These are phyloP conservation scores for Paramecium sonneborni DNA, from an alignment of 73 alveolate genomes.

Conservation along the genomic window DNA sequence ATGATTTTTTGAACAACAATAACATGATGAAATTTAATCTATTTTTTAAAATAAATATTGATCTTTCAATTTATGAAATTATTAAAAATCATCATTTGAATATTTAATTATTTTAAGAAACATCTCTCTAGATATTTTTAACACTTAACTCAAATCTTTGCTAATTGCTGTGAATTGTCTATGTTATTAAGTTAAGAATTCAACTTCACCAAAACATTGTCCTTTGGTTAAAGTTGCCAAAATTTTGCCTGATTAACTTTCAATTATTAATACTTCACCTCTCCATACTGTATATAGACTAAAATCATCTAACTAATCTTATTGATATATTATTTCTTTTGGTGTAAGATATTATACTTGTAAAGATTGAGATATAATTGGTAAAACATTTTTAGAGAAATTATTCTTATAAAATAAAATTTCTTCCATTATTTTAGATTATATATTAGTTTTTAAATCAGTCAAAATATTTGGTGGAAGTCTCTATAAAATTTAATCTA, in stretches of 20 bases:
- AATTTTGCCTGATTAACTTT: not conserved
- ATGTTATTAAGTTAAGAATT: not conserved
- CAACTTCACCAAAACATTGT: slow-evolving; percentile 8
- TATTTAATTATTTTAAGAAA: not conserved
- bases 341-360: not conserved
- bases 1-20: not conserved
- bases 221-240: not conserved
- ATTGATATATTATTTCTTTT: slow-evolving; percentile 11
- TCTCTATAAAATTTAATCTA: not conserved
- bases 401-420: not conserved
- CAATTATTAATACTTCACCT: slow-evolving; percentile 10
- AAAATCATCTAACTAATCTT: not conserved
- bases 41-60: not conserved
- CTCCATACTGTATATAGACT: not conserved
- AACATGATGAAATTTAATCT: not conserved
- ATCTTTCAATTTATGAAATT: slow-evolving; percentile 2
- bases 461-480: not conserved
- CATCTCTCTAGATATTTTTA: not conserved
- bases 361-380: not conserved
- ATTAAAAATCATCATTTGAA: not conserved
- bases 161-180: not conserved
- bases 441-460: not conserved
- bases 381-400: not conserved
- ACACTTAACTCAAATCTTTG: not conserved
- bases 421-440: not conserved